Conservation (phyloP, 805 yeast genomes). For the Spathaspora boniae region DNA sequence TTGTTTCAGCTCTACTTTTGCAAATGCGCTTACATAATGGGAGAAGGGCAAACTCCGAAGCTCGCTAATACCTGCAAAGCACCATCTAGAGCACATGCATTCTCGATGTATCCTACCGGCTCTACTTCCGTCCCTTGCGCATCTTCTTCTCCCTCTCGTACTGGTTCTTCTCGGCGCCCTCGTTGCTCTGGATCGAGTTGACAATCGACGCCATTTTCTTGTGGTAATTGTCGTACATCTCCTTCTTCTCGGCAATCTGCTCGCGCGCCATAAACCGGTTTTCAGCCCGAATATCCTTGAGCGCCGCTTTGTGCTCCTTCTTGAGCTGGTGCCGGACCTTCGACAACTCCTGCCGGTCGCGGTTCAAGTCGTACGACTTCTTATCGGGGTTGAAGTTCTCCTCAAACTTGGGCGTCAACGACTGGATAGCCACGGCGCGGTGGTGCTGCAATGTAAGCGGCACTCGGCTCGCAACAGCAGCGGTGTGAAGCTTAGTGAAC, state of each 20-base stretch:
- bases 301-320: constrained; percentile 83
- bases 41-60: too few relatives aligned
- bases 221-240: constrained; percentile 75
- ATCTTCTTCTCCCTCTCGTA: constrained; percentile 81
- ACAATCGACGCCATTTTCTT: constrained; percentile 83
- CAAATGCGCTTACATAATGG: too few relatives aligned
- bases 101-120: too few relatives aligned
- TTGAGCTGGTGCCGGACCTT: constrained; percentile 84
- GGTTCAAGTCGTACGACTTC: constrained; percentile 82
- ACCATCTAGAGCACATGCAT: too few relatives aligned
- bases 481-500: too few relatives aligned
- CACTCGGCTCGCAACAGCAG: constrained; percentile 16
- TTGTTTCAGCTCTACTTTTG: too few relatives aligned
- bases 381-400: constrained; percentile 95
- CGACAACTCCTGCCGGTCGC: constrained; percentile 71
- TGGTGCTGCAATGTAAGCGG: constrained; percentile 84
- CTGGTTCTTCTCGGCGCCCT: constrained; percentile 91
- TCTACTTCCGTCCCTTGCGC: constrained; percentile 31
- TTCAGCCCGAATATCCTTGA: constrained; percentile 90
- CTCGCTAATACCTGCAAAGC: too few relatives aligned
- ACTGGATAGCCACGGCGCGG: constrained; percentile 77
- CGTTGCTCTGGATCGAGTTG: constrained; percentile 85
- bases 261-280: constrained; percentile 83
- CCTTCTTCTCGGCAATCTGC: constrained; percentile 73
- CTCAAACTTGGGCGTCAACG: constrained; percentile 87